Evolutionary conservation across 78 protist genomes (phyloP).

Genomic region (Mastigamoeba balamuthi): DNA sequence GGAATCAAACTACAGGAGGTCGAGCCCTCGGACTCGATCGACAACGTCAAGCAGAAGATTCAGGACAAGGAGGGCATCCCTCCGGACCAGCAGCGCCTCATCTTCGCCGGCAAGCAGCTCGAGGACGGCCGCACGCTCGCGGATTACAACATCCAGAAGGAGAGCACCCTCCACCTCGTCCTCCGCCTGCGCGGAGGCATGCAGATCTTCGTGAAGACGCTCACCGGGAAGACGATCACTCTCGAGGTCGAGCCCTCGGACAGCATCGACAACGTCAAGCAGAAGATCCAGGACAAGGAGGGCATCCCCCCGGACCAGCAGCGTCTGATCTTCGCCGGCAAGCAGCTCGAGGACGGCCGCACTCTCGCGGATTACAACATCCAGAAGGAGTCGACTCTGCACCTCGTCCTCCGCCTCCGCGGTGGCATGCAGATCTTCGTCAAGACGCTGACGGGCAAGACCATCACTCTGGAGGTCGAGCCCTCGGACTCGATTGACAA

Average conservation of each 20-base stretch:
- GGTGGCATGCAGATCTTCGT: conserved; percentile 83
- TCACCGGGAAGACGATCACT: conserved; percentile 95
- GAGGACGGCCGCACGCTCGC: conserved; percentile 91
- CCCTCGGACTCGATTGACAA: conserved; percentile 74
- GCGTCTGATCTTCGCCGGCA: conserved; percentile 95
- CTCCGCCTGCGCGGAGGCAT: conserved; percentile 61
- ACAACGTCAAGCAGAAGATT: conserved; percentile 86
- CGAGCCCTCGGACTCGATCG: conserved; percentile 83
- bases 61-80: conserved; percentile 96
- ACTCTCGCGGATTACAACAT: conserved; percentile 91
- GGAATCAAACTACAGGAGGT: too few relatives aligned
- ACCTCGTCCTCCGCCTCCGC: conserved; percentile 43
- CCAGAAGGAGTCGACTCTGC: conserved; percentile 87
- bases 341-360: conserved; percentile 97
- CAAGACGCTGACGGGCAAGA: conserved; percentile 90
- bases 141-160: conserved; percentile 91
- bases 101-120: conserved; percentile 96
- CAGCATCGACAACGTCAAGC: conserved; percentile 92
- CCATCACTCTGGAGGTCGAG: conserved; percentile 89
- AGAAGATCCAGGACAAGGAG: conserved; percentile 96
- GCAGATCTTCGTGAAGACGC: conserved; percentile 92
- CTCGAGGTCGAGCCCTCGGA: conserved; percentile 85
- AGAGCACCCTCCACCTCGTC: conserved; percentile 73
- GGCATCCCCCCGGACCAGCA: conserved; percentile 99
- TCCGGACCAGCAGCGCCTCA: conserved; percentile 94